These are phyloP conservation scores for Coniella lustricola DNA, from an alignment of 2,329 filamentous ascomycete genomes.

Conservation along the genomic window DNA sequence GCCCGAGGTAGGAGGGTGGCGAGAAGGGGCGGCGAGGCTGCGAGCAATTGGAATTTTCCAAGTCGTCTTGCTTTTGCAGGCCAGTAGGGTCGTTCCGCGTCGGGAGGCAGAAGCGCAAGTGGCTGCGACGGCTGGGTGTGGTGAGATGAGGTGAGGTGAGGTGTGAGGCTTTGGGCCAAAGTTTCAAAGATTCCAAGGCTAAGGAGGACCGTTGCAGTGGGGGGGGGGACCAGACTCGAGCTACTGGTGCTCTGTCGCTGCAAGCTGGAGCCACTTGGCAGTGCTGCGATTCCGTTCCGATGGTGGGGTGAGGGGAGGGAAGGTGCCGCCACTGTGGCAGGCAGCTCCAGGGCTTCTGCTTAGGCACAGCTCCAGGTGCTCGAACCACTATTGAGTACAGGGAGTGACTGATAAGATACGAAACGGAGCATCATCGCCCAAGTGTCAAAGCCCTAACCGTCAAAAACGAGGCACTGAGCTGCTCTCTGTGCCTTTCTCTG, in stretches of 20 bases:
- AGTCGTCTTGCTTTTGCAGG: neutral
- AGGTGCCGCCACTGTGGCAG: neutral
- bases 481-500: too few species aligned
- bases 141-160: neutral
- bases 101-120: neutral
- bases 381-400: too few species aligned
- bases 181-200: neutral
- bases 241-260: neutral
- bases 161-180: neutral
- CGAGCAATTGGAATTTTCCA: neutral
- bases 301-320: neutral
- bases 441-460: too few species aligned
- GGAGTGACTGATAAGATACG: too few species aligned
- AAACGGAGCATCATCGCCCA: too few species aligned
- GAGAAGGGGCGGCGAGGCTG: neutral
- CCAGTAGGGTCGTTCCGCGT: neutral
- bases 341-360: neutral
- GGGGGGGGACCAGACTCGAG: neutral
- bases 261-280: constrained; percentile 1
- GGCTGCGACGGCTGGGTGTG: neutral
- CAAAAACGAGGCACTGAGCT: too few species aligned
- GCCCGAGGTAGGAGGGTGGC: too few species aligned
- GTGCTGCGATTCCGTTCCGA: neutral
- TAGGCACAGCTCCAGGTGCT: too few species aligned
- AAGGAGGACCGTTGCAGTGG: neutral